phyloP scores from a whole-genome alignment of 2,329 filamentous ascomycete genomes.

The Colletotrichum sp. region DNA sequence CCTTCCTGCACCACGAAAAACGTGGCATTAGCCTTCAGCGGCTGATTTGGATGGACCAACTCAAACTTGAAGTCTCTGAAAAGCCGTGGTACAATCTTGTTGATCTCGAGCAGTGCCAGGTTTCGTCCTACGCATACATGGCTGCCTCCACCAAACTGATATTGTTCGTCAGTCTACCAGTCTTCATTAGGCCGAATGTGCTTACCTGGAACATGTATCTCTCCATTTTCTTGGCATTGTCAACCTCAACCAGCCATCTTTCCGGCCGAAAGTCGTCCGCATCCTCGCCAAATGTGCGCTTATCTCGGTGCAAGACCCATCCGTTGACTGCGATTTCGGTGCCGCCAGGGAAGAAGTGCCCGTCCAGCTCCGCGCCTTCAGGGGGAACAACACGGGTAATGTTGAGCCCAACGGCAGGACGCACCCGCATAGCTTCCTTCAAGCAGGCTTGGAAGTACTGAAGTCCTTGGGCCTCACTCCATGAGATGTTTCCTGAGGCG shows the following conservation, averaged over 20 bases:
- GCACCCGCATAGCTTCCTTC: conserved; percentile 60
- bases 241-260: conserved; percentile 56
- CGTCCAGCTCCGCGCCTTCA: conserved; percentile 56
- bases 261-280: conserved; percentile 58
- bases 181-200: not conserved
- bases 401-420: conserved; percentile 58
- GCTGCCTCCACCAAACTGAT: conserved; percentile 57
- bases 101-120: conserved; percentile 60
- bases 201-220: conserved; percentile 60
- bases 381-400: conserved; percentile 57
- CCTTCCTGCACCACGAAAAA: conserved; percentile 66
- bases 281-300: conserved; percentile 53
- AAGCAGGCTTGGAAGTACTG: conserved; percentile 62
- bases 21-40: conserved; percentile 57
- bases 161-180: not conserved
- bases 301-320: conserved; percentile 57
- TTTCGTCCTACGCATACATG: conserved; percentile 62
- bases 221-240: conserved; percentile 52
- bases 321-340: conserved; percentile 59
- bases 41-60: conserved; percentile 52
- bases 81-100: conserved; percentile 62
- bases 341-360: conserved; percentile 54
- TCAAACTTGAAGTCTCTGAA: conserved; percentile 59
- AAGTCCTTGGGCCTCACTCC: conserved; percentile 51
- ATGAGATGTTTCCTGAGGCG: conserved; percentile 47